These are phyloP conservation scores for Phytophthora sansomeana DNA, from an alignment of 352 stramenopile genomes.

Conservation along the genomic window DNA sequence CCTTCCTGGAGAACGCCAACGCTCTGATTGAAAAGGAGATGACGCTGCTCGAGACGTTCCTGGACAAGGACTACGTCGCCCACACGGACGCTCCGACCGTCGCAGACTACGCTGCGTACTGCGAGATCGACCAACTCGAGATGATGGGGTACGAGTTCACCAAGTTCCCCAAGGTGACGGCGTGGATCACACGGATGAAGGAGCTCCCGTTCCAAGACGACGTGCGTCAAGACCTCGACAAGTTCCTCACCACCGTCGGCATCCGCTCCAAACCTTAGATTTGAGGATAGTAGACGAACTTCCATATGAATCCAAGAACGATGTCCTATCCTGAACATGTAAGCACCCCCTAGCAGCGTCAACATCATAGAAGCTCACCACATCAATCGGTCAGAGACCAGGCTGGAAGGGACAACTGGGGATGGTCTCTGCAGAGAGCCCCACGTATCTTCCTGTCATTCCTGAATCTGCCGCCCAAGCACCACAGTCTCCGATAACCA, in stretches of 20 bases:
- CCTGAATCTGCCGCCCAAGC: constrained; percentile 20
- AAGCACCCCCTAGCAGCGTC: constrained; percentile 26
- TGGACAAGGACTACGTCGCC: constrained; percentile 53
- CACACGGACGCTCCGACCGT: constrained; percentile 48
- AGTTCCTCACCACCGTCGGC: constrained; percentile 23
- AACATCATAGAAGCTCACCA: no score
- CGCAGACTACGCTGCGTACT: constrained; percentile 59
- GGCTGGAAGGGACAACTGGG: not conserved
- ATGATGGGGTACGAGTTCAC: constrained; percentile 50
- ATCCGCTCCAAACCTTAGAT: constrained; percentile 23
- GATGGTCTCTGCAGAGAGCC: constrained; percentile 10
- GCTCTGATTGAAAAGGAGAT: constrained; percentile 45
- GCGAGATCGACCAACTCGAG: constrained; percentile 66
- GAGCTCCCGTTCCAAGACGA: constrained; percentile 33
- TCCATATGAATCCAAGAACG: constrained; percentile 18
- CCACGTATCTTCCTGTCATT: constrained; percentile 26
- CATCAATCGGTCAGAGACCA: constrained; percentile 27
- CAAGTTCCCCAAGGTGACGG: constrained; percentile 48
- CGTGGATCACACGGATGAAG: constrained; percentile 47
- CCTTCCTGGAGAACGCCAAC: constrained; percentile 34
- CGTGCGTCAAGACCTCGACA: constrained; percentile 42
- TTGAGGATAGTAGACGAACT: not conserved
- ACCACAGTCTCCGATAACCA: not conserved
- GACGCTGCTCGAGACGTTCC: constrained; percentile 47
- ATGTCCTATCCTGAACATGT: constrained; percentile 25